Evolutionary conservation across 1,284 basidiomycete species (phyloP), one percentile per base, ranked within the genome.

Genomic region (Gomphus bonarii): DNA sequence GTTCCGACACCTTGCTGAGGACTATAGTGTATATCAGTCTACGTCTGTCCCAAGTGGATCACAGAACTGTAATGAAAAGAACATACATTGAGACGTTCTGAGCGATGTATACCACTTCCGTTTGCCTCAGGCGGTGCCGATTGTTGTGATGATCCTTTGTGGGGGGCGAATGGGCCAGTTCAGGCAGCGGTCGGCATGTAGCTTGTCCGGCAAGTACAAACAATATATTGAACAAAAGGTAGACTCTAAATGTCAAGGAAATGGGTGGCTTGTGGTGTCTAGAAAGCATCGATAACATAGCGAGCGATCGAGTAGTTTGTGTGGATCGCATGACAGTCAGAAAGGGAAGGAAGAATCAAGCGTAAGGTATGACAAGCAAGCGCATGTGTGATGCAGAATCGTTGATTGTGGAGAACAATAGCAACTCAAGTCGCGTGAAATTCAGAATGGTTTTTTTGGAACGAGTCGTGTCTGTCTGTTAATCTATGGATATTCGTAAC

Each of bases 171-270:
- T n/a, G 14, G 20, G 46, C 46, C 11, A 31, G 10, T 43, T 12
- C 18, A 28, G n/a, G 22, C 10, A 16, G 25, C 5, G 57, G 57
- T 36, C 30, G 35, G 31, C 40, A 53, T 11, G 31, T 46, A 38
- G 50, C 57, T 58, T 58, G 57, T 16, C 57, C 50, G 44, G 57
- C 57, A 58, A 58, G 57, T 16, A 46, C 28, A 20, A 55, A 20
- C n/a, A 55, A 38, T 44, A 54, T 25, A 43, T 22, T 11, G 20
- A 33, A 25, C 16, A 51, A n/a, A 5, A 3, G 50, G 20, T 9
- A 38, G 10, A 25, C 31, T 51, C 36, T 16, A 51, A 51, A 38
- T 36, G 14, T 36, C 31, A 18, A 36, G 50, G 14, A 42, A 30
- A 40, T 18, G 51, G 18, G 36, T 18, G 51, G 10, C 11, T 11